These are phyloP conservation scores for Petrea volubilis DNA, from an alignment of 257 asterid species.

Conservation along the genomic window DNA sequence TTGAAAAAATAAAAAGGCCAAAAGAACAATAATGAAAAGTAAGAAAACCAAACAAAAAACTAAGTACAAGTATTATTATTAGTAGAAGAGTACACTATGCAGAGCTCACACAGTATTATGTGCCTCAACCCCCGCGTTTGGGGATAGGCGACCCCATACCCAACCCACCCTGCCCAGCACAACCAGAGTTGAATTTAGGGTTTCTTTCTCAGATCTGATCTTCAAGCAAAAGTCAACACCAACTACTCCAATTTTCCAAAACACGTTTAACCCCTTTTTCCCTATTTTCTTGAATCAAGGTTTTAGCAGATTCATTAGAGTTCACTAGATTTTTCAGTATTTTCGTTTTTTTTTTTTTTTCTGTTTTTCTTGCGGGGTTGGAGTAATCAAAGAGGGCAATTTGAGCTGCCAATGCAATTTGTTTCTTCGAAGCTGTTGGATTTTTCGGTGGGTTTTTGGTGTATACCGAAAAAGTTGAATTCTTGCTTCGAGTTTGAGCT, in stretches of 20 bases:
- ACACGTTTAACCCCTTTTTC: neutral
- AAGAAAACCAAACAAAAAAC: too few species aligned
- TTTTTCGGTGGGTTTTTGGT: constrained; percentile 43
- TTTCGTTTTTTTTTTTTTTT: too few species aligned
- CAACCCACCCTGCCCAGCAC: constrained; percentile 7
- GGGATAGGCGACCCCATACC: too few species aligned
- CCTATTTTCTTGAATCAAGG: constrained; percentile 28
- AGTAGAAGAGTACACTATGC: too few species aligned
- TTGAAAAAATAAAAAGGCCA: too few species aligned
- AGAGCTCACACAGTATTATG: constrained; percentile 8
- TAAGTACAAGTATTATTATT: too few species aligned
- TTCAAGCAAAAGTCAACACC: constrained; percentile 33
- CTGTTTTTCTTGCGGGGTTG: too few species aligned
- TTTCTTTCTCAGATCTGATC: constrained; percentile 52
- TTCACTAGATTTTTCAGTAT: too few species aligned
- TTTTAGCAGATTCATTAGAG: too few species aligned
- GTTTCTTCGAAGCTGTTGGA: constrained; percentile 30
- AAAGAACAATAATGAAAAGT: too few species aligned
- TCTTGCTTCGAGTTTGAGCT: constrained; percentile 33
- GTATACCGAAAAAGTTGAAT: constrained; percentile 46
- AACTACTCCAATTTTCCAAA: constrained; percentile 5
- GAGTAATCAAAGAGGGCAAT: constrained; percentile 5
- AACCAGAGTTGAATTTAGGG: constrained; percentile 34
- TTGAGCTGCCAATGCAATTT: constrained; percentile 65
- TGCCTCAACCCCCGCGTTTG: constrained; percentile 17